Evolutionary conservation across 305 asterid species (phyloP).

Genomic region (Solanum aculeatissimum): DNA sequence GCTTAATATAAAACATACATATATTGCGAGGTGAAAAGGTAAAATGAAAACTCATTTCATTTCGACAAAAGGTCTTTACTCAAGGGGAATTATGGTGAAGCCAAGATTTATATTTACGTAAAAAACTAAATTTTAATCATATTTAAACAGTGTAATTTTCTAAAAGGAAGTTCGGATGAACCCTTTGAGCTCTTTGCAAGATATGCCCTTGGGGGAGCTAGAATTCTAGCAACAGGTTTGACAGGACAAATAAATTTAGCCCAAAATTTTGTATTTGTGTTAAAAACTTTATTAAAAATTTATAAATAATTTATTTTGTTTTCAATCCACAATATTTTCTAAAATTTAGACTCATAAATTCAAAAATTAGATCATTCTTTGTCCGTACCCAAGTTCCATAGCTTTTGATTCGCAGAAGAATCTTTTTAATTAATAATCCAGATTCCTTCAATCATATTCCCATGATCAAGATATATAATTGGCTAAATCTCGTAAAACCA

Average conservation of each 20-base stretch:
- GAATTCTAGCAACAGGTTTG: rapidly evolving
- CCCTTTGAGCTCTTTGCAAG: too few relatives aligned
- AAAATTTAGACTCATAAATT: neutral
- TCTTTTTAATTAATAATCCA: neutral
- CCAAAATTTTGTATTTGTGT: neutral
- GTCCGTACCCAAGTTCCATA: neutral
- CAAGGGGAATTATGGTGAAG: too few relatives aligned
- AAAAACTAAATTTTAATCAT: too few relatives aligned
- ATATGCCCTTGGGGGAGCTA: neutral
- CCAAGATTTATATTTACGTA: too few relatives aligned
- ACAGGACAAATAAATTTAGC: neutral
- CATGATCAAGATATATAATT: neutral
- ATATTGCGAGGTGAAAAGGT: neutral
- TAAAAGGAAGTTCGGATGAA: too few relatives aligned
- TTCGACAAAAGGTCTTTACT: neutral
- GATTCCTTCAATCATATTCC: neutral
- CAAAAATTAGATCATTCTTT: neutral
- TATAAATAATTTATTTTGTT: too few relatives aligned
- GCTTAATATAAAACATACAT: neutral
- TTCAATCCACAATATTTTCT: neutral
- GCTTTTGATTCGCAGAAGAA: neutral
- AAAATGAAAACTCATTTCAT: neutral
- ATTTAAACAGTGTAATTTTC: too few relatives aligned
- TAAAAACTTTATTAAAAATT: neutral
- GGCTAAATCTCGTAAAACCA: neutral